phyloP scores from a whole-genome alignment of 345 rosid genomes.

The Syzygium grande region DNA sequence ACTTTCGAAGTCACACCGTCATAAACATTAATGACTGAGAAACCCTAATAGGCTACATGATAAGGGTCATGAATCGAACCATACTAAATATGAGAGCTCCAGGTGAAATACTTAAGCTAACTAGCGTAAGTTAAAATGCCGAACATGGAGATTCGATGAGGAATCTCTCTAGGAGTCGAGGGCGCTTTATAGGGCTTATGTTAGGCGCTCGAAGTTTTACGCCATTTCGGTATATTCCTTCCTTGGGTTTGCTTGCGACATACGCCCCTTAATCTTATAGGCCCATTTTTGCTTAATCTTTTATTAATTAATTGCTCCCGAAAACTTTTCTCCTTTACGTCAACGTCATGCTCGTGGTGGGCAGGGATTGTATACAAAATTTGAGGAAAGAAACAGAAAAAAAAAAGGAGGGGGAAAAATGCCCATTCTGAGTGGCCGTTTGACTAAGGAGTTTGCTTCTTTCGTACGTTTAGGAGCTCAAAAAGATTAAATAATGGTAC shows the following conservation, averaged over 20 bases:
- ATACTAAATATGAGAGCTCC: background rate
- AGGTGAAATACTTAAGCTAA: background rate
- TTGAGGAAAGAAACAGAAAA: background rate
- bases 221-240: background rate
- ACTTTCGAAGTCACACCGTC: background rate
- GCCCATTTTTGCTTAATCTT: background rate
- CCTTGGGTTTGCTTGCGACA: background rate
- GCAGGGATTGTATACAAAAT: background rate
- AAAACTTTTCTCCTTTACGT: background rate
- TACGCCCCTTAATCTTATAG: background rate
- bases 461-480: background rate
- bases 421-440: background rate
- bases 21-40: background rate
- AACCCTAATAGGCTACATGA: background rate
- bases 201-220: background rate
- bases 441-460: constrained; percentile 2
- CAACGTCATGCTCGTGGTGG: background rate
- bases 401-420: background rate
- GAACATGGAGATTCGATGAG: background rate
- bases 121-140: background rate
- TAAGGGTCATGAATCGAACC: background rate
- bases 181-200: background rate
- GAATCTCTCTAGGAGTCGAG: background rate
- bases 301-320: background rate
- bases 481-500: background rate